Base-by-base conservation (phyloP, 495 filamentous ascomycete genomes). In the Apodospora peruviana region DNA sequence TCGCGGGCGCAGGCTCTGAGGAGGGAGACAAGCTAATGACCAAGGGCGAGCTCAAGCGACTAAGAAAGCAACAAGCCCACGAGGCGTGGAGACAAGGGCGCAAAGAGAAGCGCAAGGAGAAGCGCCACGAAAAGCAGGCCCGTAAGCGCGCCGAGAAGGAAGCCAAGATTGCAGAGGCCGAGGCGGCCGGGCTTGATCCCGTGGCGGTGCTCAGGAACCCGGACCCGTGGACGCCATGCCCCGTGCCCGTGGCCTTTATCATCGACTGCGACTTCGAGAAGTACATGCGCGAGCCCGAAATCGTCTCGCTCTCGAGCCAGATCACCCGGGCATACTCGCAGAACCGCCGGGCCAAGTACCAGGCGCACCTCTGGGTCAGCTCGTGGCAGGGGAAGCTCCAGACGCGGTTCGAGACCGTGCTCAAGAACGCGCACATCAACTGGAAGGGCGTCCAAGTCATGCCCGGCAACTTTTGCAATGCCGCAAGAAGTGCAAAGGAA, bases 201-300 rank as follows among this genome's bases (percentile, higher is more conserved):
- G 44, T 55, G 4, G 38, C 53, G 8, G 45, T 47, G 10, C 52
- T 52, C 19, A 50, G 19, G 39, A 50, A 32, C 52, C 61, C 57
- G 48, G 58, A 59, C 44, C 53, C 61, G 12, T 53, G 52, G 55
- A 29, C 62, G 60, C 45, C 69, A 72, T 77, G 52, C 9, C 55
- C 48, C 2, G 68, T 90, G 5, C 91, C 91, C 2, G 65, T 97
- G 5, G 77, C 88, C 0, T 59, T 97, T 54, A 69, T 99, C 32
- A 66, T 99, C 53, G 93, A 99, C 64, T 97, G 94, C 64, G 82
- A 86, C 51, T 99, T 91, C 54, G 89, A 99, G 54, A 77, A 86
- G 10, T 72, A 91, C 57, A 99, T 99, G 93, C 72, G 69, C 22
- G 81, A 86, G 0, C 81, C 84, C 45, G 94, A 99, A 60, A 72